A percentile compares a stretch with the other conserved stretches of the same genome.
Evolutionary conservation across 768 basidiomycete species (phyloP).

Genomic region (Calvatia gigantea): DNA sequence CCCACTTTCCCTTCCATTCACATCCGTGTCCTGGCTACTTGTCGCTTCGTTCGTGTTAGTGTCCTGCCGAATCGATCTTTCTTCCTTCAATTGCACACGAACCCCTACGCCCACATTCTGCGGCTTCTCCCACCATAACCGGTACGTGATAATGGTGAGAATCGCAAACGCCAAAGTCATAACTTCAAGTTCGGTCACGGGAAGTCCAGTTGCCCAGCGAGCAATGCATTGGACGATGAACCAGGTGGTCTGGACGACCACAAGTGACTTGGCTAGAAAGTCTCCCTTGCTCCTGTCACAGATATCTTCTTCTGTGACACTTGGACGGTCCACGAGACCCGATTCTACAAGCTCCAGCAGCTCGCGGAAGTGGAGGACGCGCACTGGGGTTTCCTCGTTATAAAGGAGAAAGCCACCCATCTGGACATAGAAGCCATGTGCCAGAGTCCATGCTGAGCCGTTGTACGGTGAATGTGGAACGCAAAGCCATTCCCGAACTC

Average conservation of each 20-base stretch:
- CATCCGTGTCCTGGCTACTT: too few species aligned
- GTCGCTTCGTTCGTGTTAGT: neutral
- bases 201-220: neutral
- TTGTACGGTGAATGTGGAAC: too few species aligned
- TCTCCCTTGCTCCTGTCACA: conserved; percentile 1
- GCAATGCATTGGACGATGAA: conserved; percentile 3
- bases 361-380: conserved; percentile 2
- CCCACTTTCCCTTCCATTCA: too few species aligned
- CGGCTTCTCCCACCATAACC: conserved; percentile 4
- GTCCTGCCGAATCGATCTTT: neutral
- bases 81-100: neutral
- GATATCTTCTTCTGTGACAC: neutral
- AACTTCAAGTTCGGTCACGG: conserved; percentile 1
- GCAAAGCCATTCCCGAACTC: too few species aligned
- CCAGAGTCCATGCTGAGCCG: conserved; percentile 15
- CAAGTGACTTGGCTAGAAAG: neutral
- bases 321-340: neutral
- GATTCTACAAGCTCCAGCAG: neutral
- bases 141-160: neutral
- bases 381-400: neutral
- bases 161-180: conserved; percentile 2
- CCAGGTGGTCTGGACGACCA: conserved; percentile 8
- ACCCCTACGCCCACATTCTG: too few species aligned
- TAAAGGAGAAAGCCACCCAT: conserved; percentile 15
- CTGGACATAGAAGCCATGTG: conserved; percentile 14